These are phyloP conservation scores for Irpex rosettiformis DNA, from an alignment of 1,284 basidiomycete genomes.

Conservation along the genomic window DNA sequence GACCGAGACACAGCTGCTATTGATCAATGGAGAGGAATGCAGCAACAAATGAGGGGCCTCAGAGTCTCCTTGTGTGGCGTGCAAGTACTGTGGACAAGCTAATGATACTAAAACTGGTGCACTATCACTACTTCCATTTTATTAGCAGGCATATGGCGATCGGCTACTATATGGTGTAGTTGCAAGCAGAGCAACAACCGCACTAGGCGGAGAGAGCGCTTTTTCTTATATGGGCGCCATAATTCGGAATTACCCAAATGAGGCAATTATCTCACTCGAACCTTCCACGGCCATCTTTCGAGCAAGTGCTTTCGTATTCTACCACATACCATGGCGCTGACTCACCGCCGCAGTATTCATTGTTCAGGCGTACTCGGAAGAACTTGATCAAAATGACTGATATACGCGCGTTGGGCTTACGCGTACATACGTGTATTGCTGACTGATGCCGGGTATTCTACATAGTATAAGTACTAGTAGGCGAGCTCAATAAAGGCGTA, in stretches of 20 bases:
- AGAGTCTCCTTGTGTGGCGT: too few relatives aligned
- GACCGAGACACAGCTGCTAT: too few relatives aligned
- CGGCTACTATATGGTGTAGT: too few relatives aligned
- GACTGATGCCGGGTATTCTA: not conserved
- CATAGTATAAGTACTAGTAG: not conserved
- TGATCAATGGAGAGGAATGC: too few relatives aligned
- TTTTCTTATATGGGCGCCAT: too few relatives aligned
- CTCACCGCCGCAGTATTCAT: not conserved
- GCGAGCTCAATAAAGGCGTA: not conserved
- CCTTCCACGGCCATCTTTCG: not conserved
- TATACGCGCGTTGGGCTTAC: conserved; percentile 1
- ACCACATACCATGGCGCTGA: not conserved
- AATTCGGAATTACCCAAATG: not conserved
- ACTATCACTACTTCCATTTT: too few relatives aligned
- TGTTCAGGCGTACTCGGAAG: not conserved
- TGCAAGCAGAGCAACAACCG: too few relatives aligned
- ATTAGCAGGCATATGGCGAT: too few relatives aligned
- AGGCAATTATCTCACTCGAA: not conserved
- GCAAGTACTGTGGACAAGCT: too few relatives aligned
- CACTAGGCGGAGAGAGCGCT: too few relatives aligned
- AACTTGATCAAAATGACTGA: not conserved
- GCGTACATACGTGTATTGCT: not conserved
- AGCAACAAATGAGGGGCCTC: too few relatives aligned
- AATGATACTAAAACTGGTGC: too few relatives aligned
- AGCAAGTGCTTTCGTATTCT: not conserved